Evolutionary conservation across 1,284 basidiomycete species (phyloP).

Genomic region (Stereum hirsutum): DNA sequence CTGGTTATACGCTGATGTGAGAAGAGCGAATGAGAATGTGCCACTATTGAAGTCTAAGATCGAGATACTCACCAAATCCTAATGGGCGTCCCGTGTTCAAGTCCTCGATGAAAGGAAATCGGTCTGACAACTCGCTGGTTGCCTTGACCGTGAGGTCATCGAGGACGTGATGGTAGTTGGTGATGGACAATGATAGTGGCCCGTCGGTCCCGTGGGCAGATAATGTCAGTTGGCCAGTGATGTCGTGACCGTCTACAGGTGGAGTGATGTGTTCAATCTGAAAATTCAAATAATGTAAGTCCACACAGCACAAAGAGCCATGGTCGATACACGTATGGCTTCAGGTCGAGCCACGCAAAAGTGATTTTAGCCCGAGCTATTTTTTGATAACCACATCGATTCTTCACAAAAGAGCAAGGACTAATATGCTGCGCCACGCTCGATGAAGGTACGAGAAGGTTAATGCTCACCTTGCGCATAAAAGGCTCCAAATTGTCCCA

Average conservation of each 20-base stretch:
- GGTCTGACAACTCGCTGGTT: constrained; percentile 12
- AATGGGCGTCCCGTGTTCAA: constrained; percentile 22
- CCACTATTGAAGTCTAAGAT: neutral
- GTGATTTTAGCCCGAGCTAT: too few relatives aligned
- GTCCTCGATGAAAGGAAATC: constrained; percentile 23
- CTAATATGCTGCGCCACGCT: neutral
- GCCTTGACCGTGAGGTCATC: constrained; percentile 15
- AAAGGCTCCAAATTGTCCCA: constrained; percentile 17
- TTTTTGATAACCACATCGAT: too few relatives aligned
- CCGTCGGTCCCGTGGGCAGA: constrained; percentile 21
- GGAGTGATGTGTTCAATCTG: constrained; percentile 21
- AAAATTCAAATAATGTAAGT: constrained; percentile 1
- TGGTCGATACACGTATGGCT: too few relatives aligned
- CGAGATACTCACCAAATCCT: constrained; percentile 17
- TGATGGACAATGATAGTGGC: constrained; percentile 20
- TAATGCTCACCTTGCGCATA: constrained; percentile 18
- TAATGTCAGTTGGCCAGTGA: constrained; percentile 20
- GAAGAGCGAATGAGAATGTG: neutral
- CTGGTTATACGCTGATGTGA: constrained; percentile 13
- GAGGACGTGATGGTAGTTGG: constrained; percentile 16
- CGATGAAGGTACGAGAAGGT: neutral
- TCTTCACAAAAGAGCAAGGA: neutral
- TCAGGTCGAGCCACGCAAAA: too few relatives aligned
- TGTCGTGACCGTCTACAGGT: constrained; percentile 21
- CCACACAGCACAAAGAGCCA: too few relatives aligned